A percentile compares a stretch with the other conserved stretches of the same genome.
These are phyloP conservation scores for Solanum chacoense DNA, from an alignment of 305 asterid genomes.

Conservation along the genomic window DNA sequence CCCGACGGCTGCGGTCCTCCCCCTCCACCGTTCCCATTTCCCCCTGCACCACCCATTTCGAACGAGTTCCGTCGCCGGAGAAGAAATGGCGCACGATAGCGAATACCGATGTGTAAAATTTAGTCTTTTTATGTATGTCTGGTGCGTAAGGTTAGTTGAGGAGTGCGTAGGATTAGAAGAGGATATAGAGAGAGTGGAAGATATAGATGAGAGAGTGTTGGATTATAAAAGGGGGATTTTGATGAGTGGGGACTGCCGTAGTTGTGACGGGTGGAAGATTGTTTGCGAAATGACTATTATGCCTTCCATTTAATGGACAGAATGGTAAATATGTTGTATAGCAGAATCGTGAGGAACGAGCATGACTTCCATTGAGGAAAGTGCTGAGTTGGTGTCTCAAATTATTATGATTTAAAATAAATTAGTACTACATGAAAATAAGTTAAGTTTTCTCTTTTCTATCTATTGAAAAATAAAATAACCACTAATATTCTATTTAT, in stretches of 20 bases:
- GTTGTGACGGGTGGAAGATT: neutral
- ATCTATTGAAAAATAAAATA: no score
- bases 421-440: no score
- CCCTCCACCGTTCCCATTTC: conserved; percentile 20
- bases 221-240: neutral
- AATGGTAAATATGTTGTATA: neutral
- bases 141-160: neutral
- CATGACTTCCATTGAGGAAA: neutral
- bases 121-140: neutral
- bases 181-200: neutral
- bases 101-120: neutral
- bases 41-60: conserved; percentile 29
- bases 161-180: conserved; percentile 2
- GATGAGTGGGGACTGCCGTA: neutral
- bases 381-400: neutral
- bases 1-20: conserved; percentile 41
- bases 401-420: neutral
- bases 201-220: neutral
- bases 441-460: no score
- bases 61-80: neutral
- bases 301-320: neutral
- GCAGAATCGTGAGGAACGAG: neutral
- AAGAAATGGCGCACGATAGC: conserved; percentile 12
- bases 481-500: no score
- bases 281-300: neutral